Evolutionary conservation across 2,329 filamentous ascomycete species (phyloP), one percentile per base, ranked within the genome.

Genomic region (Trichoderma sp.): DNA sequence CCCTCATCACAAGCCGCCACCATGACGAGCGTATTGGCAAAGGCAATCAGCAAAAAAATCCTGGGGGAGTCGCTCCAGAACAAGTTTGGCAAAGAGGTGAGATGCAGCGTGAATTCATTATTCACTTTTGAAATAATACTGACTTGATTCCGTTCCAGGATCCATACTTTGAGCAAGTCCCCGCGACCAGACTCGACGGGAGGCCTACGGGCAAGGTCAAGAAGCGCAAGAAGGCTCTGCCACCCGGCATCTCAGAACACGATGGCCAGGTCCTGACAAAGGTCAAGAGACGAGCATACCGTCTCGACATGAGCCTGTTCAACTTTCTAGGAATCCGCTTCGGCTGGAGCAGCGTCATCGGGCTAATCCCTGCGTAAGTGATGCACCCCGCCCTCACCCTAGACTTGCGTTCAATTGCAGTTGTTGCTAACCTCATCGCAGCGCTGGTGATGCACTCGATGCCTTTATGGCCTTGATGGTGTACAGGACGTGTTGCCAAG

Each of bases 301-400:
- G 88, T 42, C 87, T 97, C 29, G 95, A 98, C 78, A 91, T 93
- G 83, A 87, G 86, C 66, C 86, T 97, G 6, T 96, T 94, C 82
- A 93, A 87, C 75, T 87, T 92, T 75, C 87, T 91, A 71, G 93
- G 93, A 52, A 85, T 97, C 68, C 87, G 90, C 68, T 94, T 98
- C 76, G 95, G 95, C 65, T 97, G 93, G 93, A 88, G 92, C 61
- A 91, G 90, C 73, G 86, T 97, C 68, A 92, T 98, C 73, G 95
- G 90, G 15, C 76, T 98, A 8, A 79, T 98, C 65, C 95, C 95
- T 73, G 87, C 87, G 87, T 93, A 85, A 84, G 91, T 86, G 13
- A 25, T 39, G 37, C 17, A 19, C 25, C 22, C 25, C 42, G 22
- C 63, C 52, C 9, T 67, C 27, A 37, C 32, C n/a, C 39, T 32